phyloP scores from a whole-genome alignment of 2,329 filamentous ascomycete species.

The Elsinoe australis region DNA sequence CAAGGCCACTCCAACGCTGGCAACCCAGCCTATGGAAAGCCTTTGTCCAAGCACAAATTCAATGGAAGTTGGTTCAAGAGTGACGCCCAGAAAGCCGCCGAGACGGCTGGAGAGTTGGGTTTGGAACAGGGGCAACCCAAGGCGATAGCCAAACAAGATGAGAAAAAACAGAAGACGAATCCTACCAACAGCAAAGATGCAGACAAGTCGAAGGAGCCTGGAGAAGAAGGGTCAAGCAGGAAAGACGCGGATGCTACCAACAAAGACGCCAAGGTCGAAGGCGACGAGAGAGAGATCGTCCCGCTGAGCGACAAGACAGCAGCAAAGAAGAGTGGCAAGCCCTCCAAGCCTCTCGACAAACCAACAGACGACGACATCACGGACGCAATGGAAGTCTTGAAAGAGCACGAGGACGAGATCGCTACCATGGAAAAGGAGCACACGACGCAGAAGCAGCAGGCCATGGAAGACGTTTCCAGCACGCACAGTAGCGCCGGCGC shows the following conservation, averaged over 20 bases:
- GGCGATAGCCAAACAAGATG: too few relatives aligned
- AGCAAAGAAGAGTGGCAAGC: background rate
- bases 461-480: background rate
- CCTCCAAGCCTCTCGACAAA: background rate
- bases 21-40: constrained; percentile 47
- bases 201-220: background rate
- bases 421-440: background rate
- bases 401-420: constrained; percentile 1
- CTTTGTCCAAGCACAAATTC: constrained; percentile 39
- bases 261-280: background rate
- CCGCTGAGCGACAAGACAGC: too few relatives aligned
- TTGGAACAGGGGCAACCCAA: background rate
- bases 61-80: constrained; percentile 6
- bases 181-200: background rate
- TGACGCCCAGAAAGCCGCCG: background rate
- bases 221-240: background rate
- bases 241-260: constrained; percentile 10
- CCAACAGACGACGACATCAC: background rate
- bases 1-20: constrained; percentile 67
- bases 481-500: background rate
- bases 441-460: background rate
- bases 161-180: background rate
- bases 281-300: background rate
- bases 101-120: background rate
- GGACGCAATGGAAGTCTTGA: background rate